phyloP scores from a whole-genome alignment of 148 eudicot genomes.

The Amaranthus cruentus region DNA sequence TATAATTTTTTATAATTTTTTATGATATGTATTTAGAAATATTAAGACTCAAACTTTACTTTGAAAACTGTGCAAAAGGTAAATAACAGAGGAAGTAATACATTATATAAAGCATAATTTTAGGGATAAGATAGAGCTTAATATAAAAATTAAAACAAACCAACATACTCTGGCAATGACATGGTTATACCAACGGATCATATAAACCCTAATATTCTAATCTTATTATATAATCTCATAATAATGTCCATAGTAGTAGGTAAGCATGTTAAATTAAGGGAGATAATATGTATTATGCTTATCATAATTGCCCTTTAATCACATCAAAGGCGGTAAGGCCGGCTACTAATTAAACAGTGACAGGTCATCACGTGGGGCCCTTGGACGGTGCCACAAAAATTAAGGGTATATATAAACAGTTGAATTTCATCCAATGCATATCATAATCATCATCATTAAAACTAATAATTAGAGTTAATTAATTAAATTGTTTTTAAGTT shows the following conservation, averaged over 20 bases:
- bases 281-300: slow-evolving; percentile 5
- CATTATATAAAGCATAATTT: too few species aligned
- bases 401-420: slow-evolving; percentile 23
- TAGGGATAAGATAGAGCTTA: too few species aligned
- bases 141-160: neutral
- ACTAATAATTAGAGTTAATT: neutral
- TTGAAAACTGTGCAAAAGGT: too few species aligned
- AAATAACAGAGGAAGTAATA: too few species aligned
- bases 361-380: slow-evolving; percentile 24
- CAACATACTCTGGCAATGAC: neutral
- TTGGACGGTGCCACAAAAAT: slow-evolving; percentile 21
- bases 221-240: neutral
- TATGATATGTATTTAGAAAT: neutral
- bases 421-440: neutral
- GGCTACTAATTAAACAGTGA: slow-evolving; percentile 14
- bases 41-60: neutral
- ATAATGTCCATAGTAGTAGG: neutral
- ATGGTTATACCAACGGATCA: slow-evolving; percentile 22
- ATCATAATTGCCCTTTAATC: slow-evolving; percentile 16
- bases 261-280: slow-evolving; percentile 15
- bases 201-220: slow-evolving; percentile 6
- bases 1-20: too few species aligned
- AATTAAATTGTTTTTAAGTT: too few species aligned
- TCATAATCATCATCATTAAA: neutral
- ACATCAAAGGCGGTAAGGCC: slow-evolving; percentile 27